Evolutionary conservation across 108 stramenopile genomes (phyloP).

Genomic region (Nannochloropsis oceanica): DNA sequence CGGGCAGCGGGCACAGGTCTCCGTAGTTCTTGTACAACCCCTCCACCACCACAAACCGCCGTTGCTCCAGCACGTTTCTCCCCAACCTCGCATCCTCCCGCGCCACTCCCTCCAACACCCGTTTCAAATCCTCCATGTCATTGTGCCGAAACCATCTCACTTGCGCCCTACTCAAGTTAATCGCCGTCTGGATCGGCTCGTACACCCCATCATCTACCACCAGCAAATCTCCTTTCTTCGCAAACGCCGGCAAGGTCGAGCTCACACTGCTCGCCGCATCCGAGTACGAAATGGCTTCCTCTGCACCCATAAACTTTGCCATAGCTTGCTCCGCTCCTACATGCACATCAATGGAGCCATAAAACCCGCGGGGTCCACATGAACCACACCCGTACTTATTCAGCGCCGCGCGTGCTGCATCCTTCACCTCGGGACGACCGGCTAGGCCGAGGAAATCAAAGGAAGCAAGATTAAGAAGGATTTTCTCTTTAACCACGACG

Average conservation of each 20-base stretch:
- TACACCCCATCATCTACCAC: constrained; percentile 77
- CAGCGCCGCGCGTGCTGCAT: constrained; percentile 47
- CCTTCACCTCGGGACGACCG: constrained; percentile 32
- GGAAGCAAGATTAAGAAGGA: constrained; percentile 57
- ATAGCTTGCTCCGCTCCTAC: constrained; percentile 61
- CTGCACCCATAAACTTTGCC: constrained; percentile 59
- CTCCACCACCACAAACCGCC: constrained; percentile 91
- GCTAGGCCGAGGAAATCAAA: constrained; percentile 44
- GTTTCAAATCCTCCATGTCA: constrained; percentile 78
- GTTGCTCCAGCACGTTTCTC: constrained; percentile 61
- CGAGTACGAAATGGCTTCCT: constrained; percentile 87
- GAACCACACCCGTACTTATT: constrained; percentile 77
- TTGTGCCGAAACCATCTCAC: constrained; percentile 89
- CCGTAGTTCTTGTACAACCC: constrained; percentile 90
- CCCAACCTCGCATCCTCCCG: constrained; percentile 52
- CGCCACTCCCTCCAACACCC: constrained; percentile 56
- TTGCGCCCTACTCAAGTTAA: constrained; percentile 63
- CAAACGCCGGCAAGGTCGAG: constrained; percentile 91
- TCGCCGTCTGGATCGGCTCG: constrained; percentile 77
- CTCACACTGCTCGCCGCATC: constrained; percentile 65
- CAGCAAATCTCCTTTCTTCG: constrained; percentile 87
- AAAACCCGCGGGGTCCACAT: constrained; percentile 98
- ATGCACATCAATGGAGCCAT: constrained; percentile 96
- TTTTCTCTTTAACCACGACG: neutral
- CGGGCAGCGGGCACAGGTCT: constrained; percentile 66